These are phyloP conservation scores for Nigrospora sphaerica DNA, from an alignment of 2,329 filamentous ascomycete genomes.

Conservation along the genomic window DNA sequence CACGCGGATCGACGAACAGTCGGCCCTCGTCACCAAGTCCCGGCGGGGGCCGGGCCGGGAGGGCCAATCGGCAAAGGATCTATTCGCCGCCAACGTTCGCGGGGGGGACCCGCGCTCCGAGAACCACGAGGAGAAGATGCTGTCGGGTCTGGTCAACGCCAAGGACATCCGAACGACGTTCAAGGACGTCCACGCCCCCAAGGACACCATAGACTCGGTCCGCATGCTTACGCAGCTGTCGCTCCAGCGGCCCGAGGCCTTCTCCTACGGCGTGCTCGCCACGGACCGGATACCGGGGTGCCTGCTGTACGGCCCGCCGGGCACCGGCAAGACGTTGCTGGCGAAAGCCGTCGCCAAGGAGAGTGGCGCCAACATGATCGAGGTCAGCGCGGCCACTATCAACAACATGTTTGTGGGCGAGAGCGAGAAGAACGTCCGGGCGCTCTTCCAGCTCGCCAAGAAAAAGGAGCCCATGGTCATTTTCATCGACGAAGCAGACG, in stretches of 20 bases:
- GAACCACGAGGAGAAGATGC: conserved; percentile 73
- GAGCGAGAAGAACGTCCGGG: conserved; percentile 90
- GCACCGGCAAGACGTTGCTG: conserved; percentile 66
- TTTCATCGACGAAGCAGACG: conserved; percentile 95
- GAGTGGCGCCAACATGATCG: conserved; percentile 66
- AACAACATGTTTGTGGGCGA: conserved; percentile 97
- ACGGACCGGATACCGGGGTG: conserved; percentile 87
- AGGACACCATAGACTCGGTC: conserved; percentile 78
- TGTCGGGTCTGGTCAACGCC: conserved; percentile 75
- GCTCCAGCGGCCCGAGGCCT: conserved; percentile 84
- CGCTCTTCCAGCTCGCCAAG: conserved; percentile 84
- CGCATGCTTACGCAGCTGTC: conserved; percentile 86
- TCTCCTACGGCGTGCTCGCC: conserved; percentile 87
- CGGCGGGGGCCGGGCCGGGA: conserved; percentile 27
- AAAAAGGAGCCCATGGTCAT: conserved; percentile 89
- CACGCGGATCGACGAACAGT: conserved; percentile 13
- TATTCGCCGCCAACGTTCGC: conserved; percentile 10
- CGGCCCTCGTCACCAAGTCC: conserved; percentile 26
- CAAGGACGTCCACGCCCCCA: conserved; percentile 73
- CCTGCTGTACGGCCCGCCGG: conserved; percentile 81
- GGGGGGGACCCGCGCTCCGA: conserved; percentile 43
- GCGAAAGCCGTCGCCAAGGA: conserved; percentile 65
- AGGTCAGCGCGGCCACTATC: conserved; percentile 83
- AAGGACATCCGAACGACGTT: conserved; percentile 82
- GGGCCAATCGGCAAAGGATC: conserved; percentile 13